Percentiles rank a stretch among this genome's conserved stretches.
phyloP scores from a whole-genome alignment of 164 flowering plant genomes.

The Magnolia sinica region DNA sequence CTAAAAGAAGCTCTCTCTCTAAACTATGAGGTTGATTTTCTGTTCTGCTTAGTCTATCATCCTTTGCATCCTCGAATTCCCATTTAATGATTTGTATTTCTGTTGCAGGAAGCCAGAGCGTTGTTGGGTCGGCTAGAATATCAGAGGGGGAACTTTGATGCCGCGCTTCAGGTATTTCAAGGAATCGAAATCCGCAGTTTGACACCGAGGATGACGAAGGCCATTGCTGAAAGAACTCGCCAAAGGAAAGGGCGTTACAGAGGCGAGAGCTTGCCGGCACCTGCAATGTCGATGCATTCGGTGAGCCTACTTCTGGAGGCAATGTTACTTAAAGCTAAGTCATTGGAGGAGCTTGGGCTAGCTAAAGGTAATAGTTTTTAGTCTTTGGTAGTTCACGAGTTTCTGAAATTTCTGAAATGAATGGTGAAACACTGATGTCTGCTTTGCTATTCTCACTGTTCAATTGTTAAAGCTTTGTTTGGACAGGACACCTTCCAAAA shows the following conservation, averaged over 20 bases:
- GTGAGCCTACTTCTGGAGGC: constrained; percentile 94
- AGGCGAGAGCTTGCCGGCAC: constrained; percentile 33
- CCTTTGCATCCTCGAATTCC: neutral
- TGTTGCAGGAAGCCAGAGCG: constrained; percentile 88
- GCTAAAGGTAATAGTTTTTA: constrained; percentile 43
- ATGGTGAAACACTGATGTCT: neutral
- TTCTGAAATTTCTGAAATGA: neutral
- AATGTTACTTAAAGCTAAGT: constrained; percentile 77
- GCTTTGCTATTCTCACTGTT: neutral
- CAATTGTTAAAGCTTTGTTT: neutral
- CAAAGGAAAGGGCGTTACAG: constrained; percentile 51
- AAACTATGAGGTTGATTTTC: constrained; percentile 76
- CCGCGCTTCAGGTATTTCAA: constrained; percentile 95
- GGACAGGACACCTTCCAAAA: neutral
- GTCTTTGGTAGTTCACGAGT: neutral
- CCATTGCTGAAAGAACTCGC: constrained; percentile 58
- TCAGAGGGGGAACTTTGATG: constrained; percentile 76
- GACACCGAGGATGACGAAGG: constrained; percentile 63
- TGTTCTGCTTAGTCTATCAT: neutral
- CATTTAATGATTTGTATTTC: neutral
- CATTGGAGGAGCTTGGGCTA: constrained; percentile 68
- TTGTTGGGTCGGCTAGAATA: constrained; percentile 82
- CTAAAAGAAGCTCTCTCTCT: constrained; percentile 90
- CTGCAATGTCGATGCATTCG: constrained; percentile 89
- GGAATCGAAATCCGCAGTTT: constrained; percentile 75